Base-by-base conservation (phyloP, 208 protist genomes). In the Trypanosoma platydactyli region DNA sequence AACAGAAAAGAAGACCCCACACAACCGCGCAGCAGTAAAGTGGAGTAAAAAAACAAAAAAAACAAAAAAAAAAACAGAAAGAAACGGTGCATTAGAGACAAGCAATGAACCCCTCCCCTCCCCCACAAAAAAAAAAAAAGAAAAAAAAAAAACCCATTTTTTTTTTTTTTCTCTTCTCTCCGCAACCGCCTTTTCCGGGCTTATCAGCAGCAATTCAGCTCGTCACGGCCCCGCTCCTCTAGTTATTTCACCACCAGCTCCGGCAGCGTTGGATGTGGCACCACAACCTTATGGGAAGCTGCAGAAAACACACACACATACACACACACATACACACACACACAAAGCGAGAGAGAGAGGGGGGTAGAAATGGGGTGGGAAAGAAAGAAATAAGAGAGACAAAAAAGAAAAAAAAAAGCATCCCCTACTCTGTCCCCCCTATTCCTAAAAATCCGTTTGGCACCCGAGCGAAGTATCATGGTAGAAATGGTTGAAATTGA, bases 401-500 rank as follows among this genome's bases (percentile, higher is more conserved):
- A 49, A 45, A 45, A 45, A 3, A 53, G 29, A 27, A 53, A 53
- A 53, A 53, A 53, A 53, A 40, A 18, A 56, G 20, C 16, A 4
- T 16, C 51, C 1, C 7, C 1, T 40, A 40, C 7, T 20, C 11
- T 48, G 45, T 46, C 0, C 51, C 15, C 52, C 30, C 20, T 13
- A 7, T 25, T 49, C 9, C 64, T 66, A 89, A 61, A 86, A 89
- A 15, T 89, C 83, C 52, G 79, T 86, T 49, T 83, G 86, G 38
- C 49, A 20, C 18, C 52, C 74, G 33, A 72, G 52, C 13, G 70
- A 69, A 13, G 25, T 74, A 51, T 89, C 80, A 67, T 79, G 73
- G 59, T 89, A 89, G 60, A 79, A 89, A 22, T 76, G 66, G 66
- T 89, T 89, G 54, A 89, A 89, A 66, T 89, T 86, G 52, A 89